Evolutionary conservation across 1,139 yeast species (phyloP).

Genomic region (Kurtzmaniella quercitrusa): DNA sequence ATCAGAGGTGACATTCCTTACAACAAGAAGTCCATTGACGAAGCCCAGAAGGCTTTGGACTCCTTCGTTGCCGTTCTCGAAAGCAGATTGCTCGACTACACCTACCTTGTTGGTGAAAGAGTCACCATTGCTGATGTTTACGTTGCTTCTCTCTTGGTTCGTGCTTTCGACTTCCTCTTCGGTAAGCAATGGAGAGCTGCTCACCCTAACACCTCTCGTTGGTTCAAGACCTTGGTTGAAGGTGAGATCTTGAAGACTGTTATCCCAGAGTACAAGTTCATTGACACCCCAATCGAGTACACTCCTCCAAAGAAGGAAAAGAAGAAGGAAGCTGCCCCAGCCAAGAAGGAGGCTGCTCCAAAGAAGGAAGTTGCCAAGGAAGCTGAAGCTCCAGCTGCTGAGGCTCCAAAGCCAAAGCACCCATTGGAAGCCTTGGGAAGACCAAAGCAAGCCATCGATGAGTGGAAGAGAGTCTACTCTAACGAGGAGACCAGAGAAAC

Average conservation of each 20-base stretch:
- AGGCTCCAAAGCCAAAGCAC: constrained; percentile 75
- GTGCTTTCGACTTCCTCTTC: constrained; percentile 65
- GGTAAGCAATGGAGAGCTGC: constrained; percentile 74
- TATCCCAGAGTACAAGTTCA: constrained; percentile 47
- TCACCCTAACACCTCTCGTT: constrained; percentile 76
- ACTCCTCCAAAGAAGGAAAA: constrained; percentile 78
- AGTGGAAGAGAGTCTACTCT: constrained; percentile 96
- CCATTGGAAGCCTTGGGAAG: constrained; percentile 84
- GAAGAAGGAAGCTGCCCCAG: constrained; percentile 19
- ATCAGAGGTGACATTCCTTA: constrained; percentile 42
- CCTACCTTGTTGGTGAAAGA: constrained; percentile 91
- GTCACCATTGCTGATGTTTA: constrained; percentile 79
- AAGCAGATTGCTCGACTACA: constrained; percentile 64
- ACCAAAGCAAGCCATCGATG: constrained; percentile 72
- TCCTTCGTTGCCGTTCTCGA: constrained; percentile 47
- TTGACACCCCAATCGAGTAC: constrained; percentile 63
- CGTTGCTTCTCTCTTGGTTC: constrained; percentile 53
- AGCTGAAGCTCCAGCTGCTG: constrained; percentile 39
- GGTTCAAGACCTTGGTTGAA: constrained; percentile 72
- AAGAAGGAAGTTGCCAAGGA: constrained; percentile 34
- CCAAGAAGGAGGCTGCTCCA: constrained; percentile 20
- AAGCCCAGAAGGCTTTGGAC: constrained; percentile 38
- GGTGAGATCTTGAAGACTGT: constrained; percentile 48
- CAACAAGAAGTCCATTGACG: constrained; percentile 79
- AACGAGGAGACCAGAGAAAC: constrained; percentile 94